Evolutionary conservation across 2,329 filamentous ascomycete species (phyloP).

Genomic region (Lasiodiplodia sp.): DNA sequence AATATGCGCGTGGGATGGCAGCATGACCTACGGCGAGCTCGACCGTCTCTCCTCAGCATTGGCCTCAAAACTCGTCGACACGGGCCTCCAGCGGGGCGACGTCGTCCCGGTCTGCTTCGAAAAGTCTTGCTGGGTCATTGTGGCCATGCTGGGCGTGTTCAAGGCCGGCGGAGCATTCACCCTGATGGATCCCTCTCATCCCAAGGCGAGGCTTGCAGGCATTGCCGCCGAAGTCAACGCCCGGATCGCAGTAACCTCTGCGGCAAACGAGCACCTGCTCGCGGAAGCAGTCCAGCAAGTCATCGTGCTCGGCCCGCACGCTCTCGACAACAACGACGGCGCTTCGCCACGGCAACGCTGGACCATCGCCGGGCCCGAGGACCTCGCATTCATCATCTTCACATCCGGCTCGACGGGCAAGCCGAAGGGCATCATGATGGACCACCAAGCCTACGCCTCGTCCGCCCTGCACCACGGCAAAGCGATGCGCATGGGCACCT

Average conservation of each 20-base stretch:
- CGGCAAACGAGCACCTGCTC: too few species aligned
- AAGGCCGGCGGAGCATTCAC: slow-evolving; percentile 48
- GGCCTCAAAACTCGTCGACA: slow-evolving; percentile 36
- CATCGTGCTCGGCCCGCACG: not conserved
- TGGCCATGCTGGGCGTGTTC: slow-evolving; percentile 48
- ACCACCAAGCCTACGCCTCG: not conserved
- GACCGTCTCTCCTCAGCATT: slow-evolving; percentile 40
- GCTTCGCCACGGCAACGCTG: too few species aligned
- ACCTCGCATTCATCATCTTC: not conserved
- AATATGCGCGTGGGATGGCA: slow-evolving; percentile 42
- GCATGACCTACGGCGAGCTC: slow-evolving; percentile 44
- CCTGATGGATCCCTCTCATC: slow-evolving; percentile 42
- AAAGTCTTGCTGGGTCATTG: slow-evolving; percentile 45
- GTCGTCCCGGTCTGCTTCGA: slow-evolving; percentile 49
- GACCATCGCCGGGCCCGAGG: too few species aligned
- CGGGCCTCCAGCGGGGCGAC: slow-evolving; percentile 41
- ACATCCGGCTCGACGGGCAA: slow-evolving; percentile 42
- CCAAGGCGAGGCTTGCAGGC: not conserved
- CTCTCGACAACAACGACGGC: too few species aligned
- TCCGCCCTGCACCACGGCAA: not conserved
- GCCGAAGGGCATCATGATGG: not conserved
- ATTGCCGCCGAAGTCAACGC: not conserved
- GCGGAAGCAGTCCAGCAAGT: not conserved
- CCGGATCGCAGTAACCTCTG: not conserved
- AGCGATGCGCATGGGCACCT: slow-evolving; percentile 39